Percentiles rank a stretch among this genome's conserved stretches.
Evolutionary conservation across 306 rosid genomes (phyloP).

Genomic region (Begonia masoniana): DNA sequence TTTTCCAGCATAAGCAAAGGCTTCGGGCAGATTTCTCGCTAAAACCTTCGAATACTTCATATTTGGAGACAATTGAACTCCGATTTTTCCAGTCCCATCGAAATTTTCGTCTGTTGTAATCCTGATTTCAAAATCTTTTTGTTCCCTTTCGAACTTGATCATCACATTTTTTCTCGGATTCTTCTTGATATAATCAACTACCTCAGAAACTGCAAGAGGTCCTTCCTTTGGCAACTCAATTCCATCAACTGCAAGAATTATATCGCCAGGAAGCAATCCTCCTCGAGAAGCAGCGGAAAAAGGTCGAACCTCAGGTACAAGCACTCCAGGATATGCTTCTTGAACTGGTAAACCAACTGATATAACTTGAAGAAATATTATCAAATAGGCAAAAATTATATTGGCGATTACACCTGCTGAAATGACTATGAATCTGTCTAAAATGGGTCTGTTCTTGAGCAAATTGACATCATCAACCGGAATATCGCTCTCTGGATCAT

Average conservation of each 20-base stretch:
- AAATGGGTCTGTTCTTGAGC: conserved; percentile 87
- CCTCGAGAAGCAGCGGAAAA: conserved; percentile 87
- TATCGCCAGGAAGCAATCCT: conserved; percentile 79
- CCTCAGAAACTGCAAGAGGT: conserved; percentile 48
- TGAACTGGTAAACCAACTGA: conserved; percentile 88
- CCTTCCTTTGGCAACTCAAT: conserved; percentile 50
- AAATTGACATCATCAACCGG: conserved; percentile 73
- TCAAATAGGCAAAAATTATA: conserved; percentile 56
- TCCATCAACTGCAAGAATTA: conserved; percentile 67
- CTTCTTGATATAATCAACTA: conserved; percentile 60
- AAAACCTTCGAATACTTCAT: conserved; percentile 46
- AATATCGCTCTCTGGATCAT: conserved; percentile 87
- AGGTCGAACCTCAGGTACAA: conserved; percentile 71
- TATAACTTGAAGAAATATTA: conserved; percentile 68
- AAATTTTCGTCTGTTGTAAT: conserved; percentile 79
- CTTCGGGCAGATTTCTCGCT: conserved; percentile 41
- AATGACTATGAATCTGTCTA: conserved; percentile 80
- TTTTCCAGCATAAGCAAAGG: conserved; percentile 41
- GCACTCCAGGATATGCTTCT: conserved; percentile 87
- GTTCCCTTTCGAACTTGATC: conserved; percentile 65
- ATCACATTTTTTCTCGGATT: conserved; percentile 59
- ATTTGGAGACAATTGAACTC: conserved; percentile 88
- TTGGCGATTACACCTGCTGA: conserved; percentile 98
- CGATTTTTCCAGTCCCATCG: conserved; percentile 96
- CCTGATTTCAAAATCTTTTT: conserved; percentile 38